Percentiles rank a stretch among this genome's conserved stretches.
Conservation (phyloP, 192 early-diverging fungal genomes). For the Coemansia sp. region DNA sequence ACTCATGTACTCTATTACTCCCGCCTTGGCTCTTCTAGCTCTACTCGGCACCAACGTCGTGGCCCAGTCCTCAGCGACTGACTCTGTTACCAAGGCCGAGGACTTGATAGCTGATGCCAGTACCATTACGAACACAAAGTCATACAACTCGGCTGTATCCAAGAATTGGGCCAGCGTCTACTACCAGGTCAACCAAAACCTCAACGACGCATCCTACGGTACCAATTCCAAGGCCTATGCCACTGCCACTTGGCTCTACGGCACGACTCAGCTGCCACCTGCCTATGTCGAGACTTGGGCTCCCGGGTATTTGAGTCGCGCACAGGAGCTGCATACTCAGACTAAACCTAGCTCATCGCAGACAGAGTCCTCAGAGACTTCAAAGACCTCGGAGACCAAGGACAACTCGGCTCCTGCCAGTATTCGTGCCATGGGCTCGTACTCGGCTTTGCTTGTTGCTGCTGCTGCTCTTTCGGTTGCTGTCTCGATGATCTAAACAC, state of each 20-base stretch:
- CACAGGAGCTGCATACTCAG: conserved; percentile 2
- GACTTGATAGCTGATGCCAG: conserved; percentile 25
- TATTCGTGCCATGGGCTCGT: background rate
- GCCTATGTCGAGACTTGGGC: conserved; percentile 25
- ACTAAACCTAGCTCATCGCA: background rate
- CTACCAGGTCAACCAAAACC: conserved; percentile 37
- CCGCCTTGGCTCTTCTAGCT: conserved; percentile 8
- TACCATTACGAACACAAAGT: conserved; percentile 29
- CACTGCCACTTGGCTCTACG: conserved; percentile 37
- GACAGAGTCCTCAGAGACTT: background rate
- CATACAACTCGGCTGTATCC: conserved; percentile 14
- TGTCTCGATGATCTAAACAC: background rate
- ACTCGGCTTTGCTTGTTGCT: background rate
- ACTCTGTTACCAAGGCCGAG: background rate
- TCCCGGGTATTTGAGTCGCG: conserved; percentile 21
- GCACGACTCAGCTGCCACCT: conserved; percentile 32
- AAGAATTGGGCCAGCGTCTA: conserved; percentile 35
- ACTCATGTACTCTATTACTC: background rate
- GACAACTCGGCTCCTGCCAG: background rate
- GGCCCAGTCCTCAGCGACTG: background rate
- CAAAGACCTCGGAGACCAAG: conserved; percentile 7
- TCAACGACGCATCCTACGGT: conserved; percentile 13
- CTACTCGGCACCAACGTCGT: background rate
- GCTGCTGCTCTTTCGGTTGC: conserved; percentile 1
- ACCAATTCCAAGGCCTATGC: conserved; percentile 18